Evolutionary conservation across 2,329 filamentous ascomycete genomes (phyloP), one percentile per base, ranked within the genome.

Genomic region (Cordyceps cicadae): DNA sequence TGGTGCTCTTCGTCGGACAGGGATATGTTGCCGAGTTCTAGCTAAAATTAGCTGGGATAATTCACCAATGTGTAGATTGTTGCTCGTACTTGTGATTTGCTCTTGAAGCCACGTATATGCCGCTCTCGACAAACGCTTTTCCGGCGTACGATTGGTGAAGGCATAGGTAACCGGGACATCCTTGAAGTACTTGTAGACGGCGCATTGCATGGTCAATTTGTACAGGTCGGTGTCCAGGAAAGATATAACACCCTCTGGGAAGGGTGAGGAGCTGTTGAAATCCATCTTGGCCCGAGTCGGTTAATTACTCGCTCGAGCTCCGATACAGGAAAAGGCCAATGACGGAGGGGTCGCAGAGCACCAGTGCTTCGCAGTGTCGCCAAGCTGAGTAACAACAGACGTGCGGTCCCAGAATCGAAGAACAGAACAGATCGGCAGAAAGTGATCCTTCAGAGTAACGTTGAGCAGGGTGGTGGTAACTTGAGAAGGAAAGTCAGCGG

Each of bases 151-250:
- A 72, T 99, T 99, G 56, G 92, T 97, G 76, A 95, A 97, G 62
- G 89, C 86, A 71, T 97, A 99, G 3, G 90, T 92, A 62, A 97
- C 94, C 50, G 87, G 83, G 68, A 86, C 78, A 62, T 92, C 81
- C 39, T 88, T 88, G 74, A 96, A 97, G 78, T 92, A 95, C 75
- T 95, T 95, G 67, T 95, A 83, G 65, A 97, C 88, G 63, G 92
- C 92, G 71, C 90, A 96, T 87, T 99, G 94, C 94, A 99, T 99
- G 21, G 94, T 99, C 75, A 99, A 77, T 76, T 99, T 99, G 83
- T 97, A 99, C 63, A 99, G 71, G 67, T 87, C 85, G 17, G 89
- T 93, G 70, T 94, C 90, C 59, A 94, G 80, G 70, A 94, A 88
- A 70, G 89, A 93, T 69, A 86, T 89, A 70, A 93, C 85, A 56